Evolutionary conservation across 176 grass and related monocot species (phyloP).

Genomic region (Cymbopogon citratus): DNA sequence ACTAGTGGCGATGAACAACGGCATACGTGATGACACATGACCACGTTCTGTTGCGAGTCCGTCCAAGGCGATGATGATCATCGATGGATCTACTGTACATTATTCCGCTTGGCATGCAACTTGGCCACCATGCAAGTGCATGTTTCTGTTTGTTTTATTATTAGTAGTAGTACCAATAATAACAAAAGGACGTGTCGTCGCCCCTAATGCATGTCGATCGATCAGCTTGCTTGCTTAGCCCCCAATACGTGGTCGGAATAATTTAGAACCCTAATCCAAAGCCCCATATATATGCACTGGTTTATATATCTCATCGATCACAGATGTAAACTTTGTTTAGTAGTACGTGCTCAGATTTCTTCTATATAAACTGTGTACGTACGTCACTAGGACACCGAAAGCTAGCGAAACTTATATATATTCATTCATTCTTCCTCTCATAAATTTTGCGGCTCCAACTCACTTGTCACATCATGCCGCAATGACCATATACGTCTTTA

Average conservation of each 20-base stretch:
- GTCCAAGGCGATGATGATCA: too few relatives aligned
- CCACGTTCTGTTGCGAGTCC: background rate
- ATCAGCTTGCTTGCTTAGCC: background rate
- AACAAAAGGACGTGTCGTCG: background rate
- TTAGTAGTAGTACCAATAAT: too few relatives aligned
- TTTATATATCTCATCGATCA: background rate
- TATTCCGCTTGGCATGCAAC: background rate
- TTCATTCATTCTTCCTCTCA: too few relatives aligned
- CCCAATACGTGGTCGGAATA: background rate
- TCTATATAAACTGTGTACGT: background rate
- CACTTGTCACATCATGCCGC: background rate
- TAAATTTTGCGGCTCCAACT: background rate
- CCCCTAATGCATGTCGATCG: background rate
- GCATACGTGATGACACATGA: background rate
- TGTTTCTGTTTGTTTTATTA: background rate
- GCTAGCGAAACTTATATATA: too few relatives aligned
- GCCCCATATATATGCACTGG: background rate
- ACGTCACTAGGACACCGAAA: background rate
- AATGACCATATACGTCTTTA: background rate
- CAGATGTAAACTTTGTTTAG: background rate
- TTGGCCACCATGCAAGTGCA: slow-evolving; percentile 22
- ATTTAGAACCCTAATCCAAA: background rate
- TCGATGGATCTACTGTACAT: background rate
- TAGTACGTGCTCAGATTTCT: background rate
- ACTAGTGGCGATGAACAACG: background rate